Evolutionary conservation across 257 asterid species (phyloP).

Genomic region (Fraxinus americana): DNA sequence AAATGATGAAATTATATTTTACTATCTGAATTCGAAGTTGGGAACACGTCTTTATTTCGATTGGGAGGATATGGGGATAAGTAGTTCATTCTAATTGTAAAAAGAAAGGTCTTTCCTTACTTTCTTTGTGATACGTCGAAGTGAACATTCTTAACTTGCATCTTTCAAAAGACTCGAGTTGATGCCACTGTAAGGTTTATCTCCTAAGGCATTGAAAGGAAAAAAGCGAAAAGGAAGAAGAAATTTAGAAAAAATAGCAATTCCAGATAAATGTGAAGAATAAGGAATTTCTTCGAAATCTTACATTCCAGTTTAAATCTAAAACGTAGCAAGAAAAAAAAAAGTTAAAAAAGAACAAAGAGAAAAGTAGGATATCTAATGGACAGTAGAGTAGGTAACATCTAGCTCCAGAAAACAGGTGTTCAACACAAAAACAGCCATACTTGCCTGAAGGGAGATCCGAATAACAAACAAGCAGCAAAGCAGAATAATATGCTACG

Average conservation of each 20-base stretch:
- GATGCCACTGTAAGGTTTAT: background rate
- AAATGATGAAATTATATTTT: too few relatives aligned
- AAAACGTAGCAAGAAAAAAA: too few relatives aligned
- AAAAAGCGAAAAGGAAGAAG: too few relatives aligned
- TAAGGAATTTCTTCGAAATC: background rate
- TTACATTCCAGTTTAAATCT: background rate
- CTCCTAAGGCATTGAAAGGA: background rate
- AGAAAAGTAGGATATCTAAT: background rate
- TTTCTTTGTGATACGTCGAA: too few relatives aligned
- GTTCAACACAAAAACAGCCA: background rate
- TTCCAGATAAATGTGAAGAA: background rate
- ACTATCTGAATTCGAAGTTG: too few relatives aligned
- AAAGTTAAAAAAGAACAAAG: background rate
- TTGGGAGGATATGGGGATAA: too few relatives aligned
- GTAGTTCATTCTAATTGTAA: too few relatives aligned
- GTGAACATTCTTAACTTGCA: background rate
- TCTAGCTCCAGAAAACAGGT: background rate
- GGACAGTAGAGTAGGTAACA: background rate
- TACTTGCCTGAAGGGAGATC: background rate
- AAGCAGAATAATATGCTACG: background rate
- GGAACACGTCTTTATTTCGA: too few relatives aligned
- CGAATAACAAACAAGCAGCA: background rate
- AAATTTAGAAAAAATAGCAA: too few relatives aligned
- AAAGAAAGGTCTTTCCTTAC: too few relatives aligned
- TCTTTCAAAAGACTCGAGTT: too few relatives aligned